Base-by-base conservation (phyloP, 2,329 filamentous ascomycete species). In the Talaromyces sp. region DNA sequence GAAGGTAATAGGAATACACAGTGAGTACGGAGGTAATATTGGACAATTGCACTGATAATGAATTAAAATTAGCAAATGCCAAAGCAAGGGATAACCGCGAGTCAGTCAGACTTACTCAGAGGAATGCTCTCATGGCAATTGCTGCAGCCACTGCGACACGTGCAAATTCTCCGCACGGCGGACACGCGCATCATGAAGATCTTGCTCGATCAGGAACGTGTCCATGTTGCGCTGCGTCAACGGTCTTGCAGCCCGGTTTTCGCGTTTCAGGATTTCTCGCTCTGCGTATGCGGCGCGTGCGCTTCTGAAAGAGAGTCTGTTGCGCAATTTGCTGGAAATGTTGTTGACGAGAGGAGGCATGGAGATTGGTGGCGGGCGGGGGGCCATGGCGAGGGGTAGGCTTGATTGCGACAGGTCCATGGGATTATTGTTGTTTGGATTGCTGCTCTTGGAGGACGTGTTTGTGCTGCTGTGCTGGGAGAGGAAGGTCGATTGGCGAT, bases 111-210 rank as follows among this genome's bases (percentile, higher is more conserved):
- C 56, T 17, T 45, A 59, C 56, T 11, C 15, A 17, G 19, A 34
- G 22, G 15, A 84, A 70, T 77, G 89, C 88, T 91, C 88, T 91
- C 89, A 78, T 87, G 85, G 77, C 89, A 89, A 67, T 81, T 85
- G 78, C 84, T 85, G 82, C 90, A 93, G 78, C 91, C 91, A 84
- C 87, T 90, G 77, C 85, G 88, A 79, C 91, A 94, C 71, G 80
- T 84, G 83, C 90, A 93, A 72, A 82, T 89, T 76, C 84, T 86
- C 70, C 79, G 80, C 71, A 81, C 81, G 69, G 70, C 82, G 79
- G 85, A 88, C 66, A 80, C 81, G 76, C 83, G 87, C 87, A 85
- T 89, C 76, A 15, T 72, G 68, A 36, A 71, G 71, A 67, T 73
- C 69, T 67, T 78, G 76, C 27, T 73, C 70, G 1, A 72, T 74